Conservation (phyloP, 768 basidiomycete genomes). For the Serendipita sp. region DNA sequence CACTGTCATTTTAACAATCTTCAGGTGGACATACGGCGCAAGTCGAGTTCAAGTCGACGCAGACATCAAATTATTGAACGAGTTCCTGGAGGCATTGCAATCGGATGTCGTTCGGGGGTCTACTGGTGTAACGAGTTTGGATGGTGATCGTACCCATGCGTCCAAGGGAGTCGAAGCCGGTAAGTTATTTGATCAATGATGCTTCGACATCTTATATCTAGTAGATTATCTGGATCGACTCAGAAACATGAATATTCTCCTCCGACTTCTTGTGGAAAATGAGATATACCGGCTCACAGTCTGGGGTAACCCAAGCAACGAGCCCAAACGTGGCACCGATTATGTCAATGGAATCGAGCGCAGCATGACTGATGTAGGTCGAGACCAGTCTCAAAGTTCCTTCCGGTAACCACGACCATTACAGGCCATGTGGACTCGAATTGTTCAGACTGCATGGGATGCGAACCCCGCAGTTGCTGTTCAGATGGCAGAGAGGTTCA, state of each 20-base stretch:
- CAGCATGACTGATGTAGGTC: constrained; percentile 44
- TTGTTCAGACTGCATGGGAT: constrained; percentile 65
- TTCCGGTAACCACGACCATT: constrained; percentile 8
- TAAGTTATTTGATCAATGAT: background rate
- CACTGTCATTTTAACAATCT: background rate
- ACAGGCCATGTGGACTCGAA: constrained; percentile 48
- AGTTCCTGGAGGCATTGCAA: constrained; percentile 66
- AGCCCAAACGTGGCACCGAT: constrained; percentile 51
- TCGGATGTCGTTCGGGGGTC: constrained; percentile 50
- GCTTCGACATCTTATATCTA: constrained; percentile 10
- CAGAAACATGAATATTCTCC: constrained; percentile 50
- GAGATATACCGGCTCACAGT: constrained; percentile 76
- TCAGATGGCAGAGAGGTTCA: constrained; percentile 80
- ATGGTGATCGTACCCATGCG: constrained; percentile 40
- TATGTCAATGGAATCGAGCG: constrained; percentile 40
- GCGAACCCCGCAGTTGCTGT: constrained; percentile 71
- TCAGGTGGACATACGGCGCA: constrained; percentile 92
- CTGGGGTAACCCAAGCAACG: constrained; percentile 80
- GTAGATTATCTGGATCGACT: constrained; percentile 46
- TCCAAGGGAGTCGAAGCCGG: constrained; percentile 24
- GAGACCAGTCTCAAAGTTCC: background rate
- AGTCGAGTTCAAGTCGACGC: constrained; percentile 80
- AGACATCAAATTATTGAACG: constrained; percentile 73
- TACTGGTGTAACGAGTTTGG: constrained; percentile 16
- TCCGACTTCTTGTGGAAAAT: constrained; percentile 78